Evolutionary conservation across 1,284 basidiomycete genomes (phyloP).

Genomic region (Golubevia pallescens): DNA sequence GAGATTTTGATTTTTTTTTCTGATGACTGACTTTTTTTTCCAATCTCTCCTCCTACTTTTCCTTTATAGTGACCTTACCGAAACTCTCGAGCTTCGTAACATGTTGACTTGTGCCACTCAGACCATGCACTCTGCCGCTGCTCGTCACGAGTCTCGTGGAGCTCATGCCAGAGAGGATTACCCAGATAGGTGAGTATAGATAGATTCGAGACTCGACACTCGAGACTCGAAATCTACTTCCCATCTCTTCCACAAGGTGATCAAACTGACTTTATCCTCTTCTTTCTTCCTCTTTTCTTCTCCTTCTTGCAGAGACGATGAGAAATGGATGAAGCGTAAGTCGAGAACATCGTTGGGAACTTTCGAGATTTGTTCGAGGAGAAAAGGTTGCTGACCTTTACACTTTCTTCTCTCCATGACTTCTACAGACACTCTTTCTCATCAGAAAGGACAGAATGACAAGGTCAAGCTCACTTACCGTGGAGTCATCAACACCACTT

Average conservation of each 20-base stretch:
- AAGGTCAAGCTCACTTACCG: conserved; percentile 91
- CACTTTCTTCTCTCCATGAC: neutral
- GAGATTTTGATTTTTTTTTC: too few relatives aligned
- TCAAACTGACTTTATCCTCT: neutral
- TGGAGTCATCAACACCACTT: conserved; percentile 79
- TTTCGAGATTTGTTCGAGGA: conserved; percentile 41
- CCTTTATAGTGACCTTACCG: too few relatives aligned
- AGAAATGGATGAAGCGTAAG: conserved; percentile 80
- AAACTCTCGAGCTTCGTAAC: conserved; percentile 96
- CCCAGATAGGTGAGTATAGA: conserved; percentile 75
- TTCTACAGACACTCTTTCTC: conserved; percentile 78
- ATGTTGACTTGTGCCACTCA: conserved; percentile 92
- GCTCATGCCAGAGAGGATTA: conserved; percentile 97
- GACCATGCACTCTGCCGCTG: conserved; percentile 92
- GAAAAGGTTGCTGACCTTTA: neutral
- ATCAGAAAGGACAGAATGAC: conserved; percentile 74
- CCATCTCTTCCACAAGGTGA: neutral
- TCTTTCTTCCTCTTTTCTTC: conserved; percentile 6
- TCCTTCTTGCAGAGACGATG: conserved; percentile 73
- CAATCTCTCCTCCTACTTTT: too few relatives aligned
- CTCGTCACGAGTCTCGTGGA: conserved; percentile 94
- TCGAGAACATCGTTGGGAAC: conserved; percentile 28
- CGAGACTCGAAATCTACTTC: neutral
- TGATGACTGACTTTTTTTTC: too few relatives aligned
- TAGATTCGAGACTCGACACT: neutral